These are phyloP conservation scores for Leptographium lundbergii DNA, from an alignment of 2,329 filamentous ascomycete species.

Conservation along the genomic window DNA sequence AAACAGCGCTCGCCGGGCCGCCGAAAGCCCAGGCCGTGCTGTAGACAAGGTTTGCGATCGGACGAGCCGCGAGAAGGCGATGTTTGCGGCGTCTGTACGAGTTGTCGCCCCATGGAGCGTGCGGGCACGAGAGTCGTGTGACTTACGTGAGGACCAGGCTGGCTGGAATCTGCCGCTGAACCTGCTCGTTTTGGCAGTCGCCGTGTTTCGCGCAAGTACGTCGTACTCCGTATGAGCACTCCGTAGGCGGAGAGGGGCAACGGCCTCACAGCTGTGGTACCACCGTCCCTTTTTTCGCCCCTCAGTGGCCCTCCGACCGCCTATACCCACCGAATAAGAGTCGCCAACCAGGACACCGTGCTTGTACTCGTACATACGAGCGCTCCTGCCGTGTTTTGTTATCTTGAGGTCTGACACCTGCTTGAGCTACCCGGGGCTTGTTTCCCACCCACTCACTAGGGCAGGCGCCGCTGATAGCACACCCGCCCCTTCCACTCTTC, in stretches of 20 bases:
- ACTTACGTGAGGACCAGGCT: not conserved
- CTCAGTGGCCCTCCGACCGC: not conserved
- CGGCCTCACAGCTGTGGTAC: not conserved
- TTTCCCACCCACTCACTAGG: not conserved
- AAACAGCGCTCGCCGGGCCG: not conserved
- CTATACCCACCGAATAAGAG: not conserved
- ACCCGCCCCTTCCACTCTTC: not conserved
- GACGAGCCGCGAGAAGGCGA: not conserved
- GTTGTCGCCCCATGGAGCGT: no score
- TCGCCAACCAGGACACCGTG: not conserved
- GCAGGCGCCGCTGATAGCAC: not conserved
- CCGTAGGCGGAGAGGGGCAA: not conserved
- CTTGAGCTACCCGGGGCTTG: not conserved
- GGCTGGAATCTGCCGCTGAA: not conserved
- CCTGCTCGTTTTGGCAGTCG: not conserved
- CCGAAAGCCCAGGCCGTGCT: not conserved
- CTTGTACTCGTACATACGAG: not conserved
- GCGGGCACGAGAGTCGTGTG: no score
- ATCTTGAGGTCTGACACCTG: not conserved
- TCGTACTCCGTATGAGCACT: no score
- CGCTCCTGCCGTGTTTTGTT: not conserved
- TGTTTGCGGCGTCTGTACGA: no score
- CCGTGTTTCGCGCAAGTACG: not conserved
- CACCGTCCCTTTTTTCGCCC: not conserved
- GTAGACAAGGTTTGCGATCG: not conserved